Conservation (phyloP, 2,329 filamentous ascomycete species). For the Cercospora sesami region DNA sequence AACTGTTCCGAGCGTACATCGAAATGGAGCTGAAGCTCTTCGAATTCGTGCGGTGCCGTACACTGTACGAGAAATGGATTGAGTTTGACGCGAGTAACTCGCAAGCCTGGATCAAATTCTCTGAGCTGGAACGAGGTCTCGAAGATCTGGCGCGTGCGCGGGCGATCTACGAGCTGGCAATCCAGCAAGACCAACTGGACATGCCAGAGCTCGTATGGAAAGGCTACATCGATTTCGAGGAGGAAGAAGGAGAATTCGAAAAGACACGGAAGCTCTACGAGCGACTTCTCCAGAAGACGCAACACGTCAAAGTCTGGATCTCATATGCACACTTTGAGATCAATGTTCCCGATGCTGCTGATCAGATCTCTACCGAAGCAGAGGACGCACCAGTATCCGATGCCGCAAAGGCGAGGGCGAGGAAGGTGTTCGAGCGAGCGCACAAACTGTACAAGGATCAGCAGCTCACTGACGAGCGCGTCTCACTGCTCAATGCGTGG, state of each 20-base stretch:
- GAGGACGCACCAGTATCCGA: constrained; percentile 68
- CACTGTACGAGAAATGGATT: constrained; percentile 89
- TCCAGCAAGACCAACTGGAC: constrained; percentile 78
- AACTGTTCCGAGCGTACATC: constrained; percentile 89
- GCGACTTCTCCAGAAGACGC: constrained; percentile 87
- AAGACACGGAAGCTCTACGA: constrained; percentile 81
- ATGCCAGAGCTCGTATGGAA: constrained; percentile 99
- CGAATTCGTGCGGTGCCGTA: constrained; percentile 88
- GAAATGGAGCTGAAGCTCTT: constrained; percentile 90
- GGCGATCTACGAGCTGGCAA: constrained; percentile 88
- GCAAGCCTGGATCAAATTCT: constrained; percentile 94
- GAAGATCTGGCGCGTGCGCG: constrained; percentile 86
- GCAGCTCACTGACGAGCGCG: constrained; percentile 91
- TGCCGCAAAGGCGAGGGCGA: constrained; percentile 77
- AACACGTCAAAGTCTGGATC: constrained; percentile 99
- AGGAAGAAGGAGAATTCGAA: constrained; percentile 81
- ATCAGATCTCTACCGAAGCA: constrained; percentile 50
- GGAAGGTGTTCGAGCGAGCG: constrained; percentile 80
- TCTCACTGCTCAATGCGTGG: constrained; percentile 88
- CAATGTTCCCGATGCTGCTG: constrained; percentile 73
- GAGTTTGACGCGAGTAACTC: constrained; percentile 88
- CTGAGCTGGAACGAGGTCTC: constrained; percentile 85
- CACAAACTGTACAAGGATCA: constrained; percentile 84
- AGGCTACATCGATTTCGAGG: constrained; percentile 97
- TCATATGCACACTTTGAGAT: constrained; percentile 98